Evolutionary conservation across 2,329 filamentous ascomycete species (phyloP).

Genomic region (Talaromyces sp.): DNA sequence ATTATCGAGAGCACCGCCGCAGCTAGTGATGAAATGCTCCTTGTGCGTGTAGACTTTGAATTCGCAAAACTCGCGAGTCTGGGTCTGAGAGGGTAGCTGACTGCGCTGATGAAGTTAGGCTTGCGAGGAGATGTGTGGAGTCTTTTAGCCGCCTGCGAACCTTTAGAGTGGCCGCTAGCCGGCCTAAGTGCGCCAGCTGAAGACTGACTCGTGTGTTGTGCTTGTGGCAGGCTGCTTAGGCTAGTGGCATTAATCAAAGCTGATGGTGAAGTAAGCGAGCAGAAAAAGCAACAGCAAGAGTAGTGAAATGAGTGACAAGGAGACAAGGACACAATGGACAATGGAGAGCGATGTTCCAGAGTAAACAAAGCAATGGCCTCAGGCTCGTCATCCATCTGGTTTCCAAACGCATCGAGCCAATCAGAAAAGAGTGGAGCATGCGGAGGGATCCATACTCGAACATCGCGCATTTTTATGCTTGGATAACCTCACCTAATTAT

Average conservation of each 20-base stretch:
- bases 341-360: neutral
- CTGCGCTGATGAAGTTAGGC: constrained; percentile 4
- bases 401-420: neutral
- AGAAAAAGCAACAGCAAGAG: neutral
- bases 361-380: constrained; percentile 7
- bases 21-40: neutral
- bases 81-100: neutral
- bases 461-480: neutral
- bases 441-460: neutral
- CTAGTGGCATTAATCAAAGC: neutral
- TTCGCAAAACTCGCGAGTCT: neutral
- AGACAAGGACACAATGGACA: neutral
- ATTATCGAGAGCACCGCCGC: neutral
- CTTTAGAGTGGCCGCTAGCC: neutral
- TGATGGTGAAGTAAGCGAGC: neutral
- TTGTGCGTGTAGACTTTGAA: neutral
- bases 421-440: constrained; percentile 2
- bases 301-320: neutral
- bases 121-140: constrained; percentile 10
- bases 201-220: neutral
- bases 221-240: neutral
- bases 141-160: constrained; percentile 13
- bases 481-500: neutral
- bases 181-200: constrained; percentile 10
- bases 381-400: neutral